Conservation (phyloP, 257 asterid genomes). For the Fraxinus quadrangulata region DNA sequence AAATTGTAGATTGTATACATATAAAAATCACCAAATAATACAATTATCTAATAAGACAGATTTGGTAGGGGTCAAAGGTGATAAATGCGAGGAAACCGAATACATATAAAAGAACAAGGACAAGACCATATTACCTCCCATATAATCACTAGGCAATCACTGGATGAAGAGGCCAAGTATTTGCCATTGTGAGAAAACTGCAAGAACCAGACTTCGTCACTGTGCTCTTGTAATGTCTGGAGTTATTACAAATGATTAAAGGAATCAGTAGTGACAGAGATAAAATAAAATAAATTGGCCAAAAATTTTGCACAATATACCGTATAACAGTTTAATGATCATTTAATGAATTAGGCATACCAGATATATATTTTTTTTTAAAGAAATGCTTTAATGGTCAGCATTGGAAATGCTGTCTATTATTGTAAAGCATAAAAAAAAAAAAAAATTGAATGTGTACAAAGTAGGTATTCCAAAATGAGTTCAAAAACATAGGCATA, state of each 20-base stretch:
- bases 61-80: neutral
- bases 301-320: neutral
- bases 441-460: neutral
- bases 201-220: slow-evolving; percentile 77
- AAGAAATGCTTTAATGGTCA: neutral
- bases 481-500: neutral
- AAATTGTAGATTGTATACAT: neutral
- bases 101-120: slow-evolving; percentile 6
- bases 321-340: neutral
- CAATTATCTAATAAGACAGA: neutral
- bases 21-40: neutral
- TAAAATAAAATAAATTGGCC: neutral
- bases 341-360: neutral
- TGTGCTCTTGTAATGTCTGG: slow-evolving; percentile 69
- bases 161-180: slow-evolving; percentile 80
- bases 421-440: neutral
- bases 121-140: slow-evolving; percentile 64
- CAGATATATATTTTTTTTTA: neutral
- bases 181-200: slow-evolving; percentile 80
- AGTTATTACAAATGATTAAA: slow-evolving; percentile 25
- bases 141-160: slow-evolving; percentile 61
- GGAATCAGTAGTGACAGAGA: slow-evolving; percentile 17
- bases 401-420: neutral
- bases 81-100: neutral
- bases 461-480: neutral